Evolutionary conservation across 164 flowering plant genomes (phyloP).

Genomic region (Annona cherimola): DNA sequence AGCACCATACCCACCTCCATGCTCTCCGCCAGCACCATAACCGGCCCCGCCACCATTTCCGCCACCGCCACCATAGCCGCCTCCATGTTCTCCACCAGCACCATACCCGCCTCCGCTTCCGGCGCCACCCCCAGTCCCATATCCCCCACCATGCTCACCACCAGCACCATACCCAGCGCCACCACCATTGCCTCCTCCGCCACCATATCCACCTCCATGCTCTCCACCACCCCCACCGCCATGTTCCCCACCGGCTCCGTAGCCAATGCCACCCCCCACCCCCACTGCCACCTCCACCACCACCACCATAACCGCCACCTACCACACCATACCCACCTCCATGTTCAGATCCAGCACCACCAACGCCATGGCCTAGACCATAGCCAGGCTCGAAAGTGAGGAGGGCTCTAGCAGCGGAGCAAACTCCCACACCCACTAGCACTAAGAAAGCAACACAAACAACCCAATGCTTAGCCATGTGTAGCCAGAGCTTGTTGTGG

Average conservation of each 20-base stretch:
- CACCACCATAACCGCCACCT: constrained; percentile 11
- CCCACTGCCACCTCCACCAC: neutral
- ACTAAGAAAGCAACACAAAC: constrained; percentile 15
- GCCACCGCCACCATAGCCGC: constrained; percentile 22
- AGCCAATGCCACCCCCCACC: neutral
- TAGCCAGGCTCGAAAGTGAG: constrained; percentile 13
- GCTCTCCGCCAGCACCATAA: constrained; percentile 19
- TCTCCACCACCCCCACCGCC: constrained; percentile 16
- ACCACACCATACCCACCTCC: constrained; percentile 3
- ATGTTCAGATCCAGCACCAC: constrained; percentile 6
- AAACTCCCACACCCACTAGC: constrained; percentile 17
- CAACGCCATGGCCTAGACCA: constrained; percentile 13
- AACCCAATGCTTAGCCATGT: constrained; percentile 21
- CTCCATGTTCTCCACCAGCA: constrained; percentile 13
- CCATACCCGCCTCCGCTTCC: constrained; percentile 18
- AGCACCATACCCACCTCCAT: constrained; percentile 23
- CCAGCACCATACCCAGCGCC: constrained; percentile 19
- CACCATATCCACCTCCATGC: constrained; percentile 24
- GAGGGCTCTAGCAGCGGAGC: constrained; percentile 32
- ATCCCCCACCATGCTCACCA: neutral
- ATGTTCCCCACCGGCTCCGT: neutral
- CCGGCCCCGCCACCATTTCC: constrained; percentile 27
- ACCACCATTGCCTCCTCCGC: constrained; percentile 21
- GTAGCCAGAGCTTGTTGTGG: constrained; percentile 2
- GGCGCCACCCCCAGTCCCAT: neutral